These are phyloP conservation scores for Chlorociboria aeruginascens DNA, from an alignment of 495 filamentous ascomycete genomes.

Conservation along the genomic window DNA sequence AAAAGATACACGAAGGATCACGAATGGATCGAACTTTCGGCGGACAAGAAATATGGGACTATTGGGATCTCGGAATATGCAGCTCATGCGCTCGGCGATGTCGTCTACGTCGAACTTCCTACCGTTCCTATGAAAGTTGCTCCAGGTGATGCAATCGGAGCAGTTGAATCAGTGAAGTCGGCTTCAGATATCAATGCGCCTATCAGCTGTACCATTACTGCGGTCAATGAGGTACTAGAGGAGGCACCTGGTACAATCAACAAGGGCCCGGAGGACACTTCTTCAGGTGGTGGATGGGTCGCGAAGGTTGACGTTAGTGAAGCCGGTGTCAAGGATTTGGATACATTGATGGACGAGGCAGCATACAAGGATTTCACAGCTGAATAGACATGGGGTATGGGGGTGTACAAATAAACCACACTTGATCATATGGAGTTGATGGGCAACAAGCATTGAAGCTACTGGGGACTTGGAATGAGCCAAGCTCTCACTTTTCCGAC, in stretches of 20 bases:
- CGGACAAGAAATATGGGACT: slow-evolving; percentile 54
- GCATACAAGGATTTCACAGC: slow-evolving; percentile 48
- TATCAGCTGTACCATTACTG: slow-evolving; percentile 60
- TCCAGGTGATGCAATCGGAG: slow-evolving; percentile 72
- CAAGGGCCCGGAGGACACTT: slow-evolving; percentile 54
- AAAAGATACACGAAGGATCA: slow-evolving; percentile 96
- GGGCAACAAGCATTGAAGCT: background rate
- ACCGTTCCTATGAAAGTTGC: slow-evolving; percentile 45
- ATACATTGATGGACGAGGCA: slow-evolving; percentile 57
- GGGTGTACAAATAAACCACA: background rate
- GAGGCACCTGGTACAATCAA: slow-evolving; percentile 83
- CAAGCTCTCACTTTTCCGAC: slow-evolving; percentile 6
- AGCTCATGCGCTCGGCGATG: slow-evolving; percentile 81
- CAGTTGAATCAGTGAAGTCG: slow-evolving; percentile 95
- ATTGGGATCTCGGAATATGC: slow-evolving; percentile 89
- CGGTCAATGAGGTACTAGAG: slow-evolving; percentile 59
- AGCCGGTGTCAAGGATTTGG: slow-evolving; percentile 48
- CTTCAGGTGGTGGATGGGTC: slow-evolving; percentile 82
- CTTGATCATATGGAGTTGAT: background rate
- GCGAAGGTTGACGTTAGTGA: slow-evolving; percentile 70
- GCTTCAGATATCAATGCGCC: slow-evolving; percentile 93
- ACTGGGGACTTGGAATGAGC: slow-evolving; percentile 2
- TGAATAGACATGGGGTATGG: slow-evolving; percentile 5
- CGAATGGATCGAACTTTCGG: slow-evolving; percentile 88
- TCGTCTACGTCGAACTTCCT: slow-evolving; percentile 93